A percentile compares a stretch with the other conserved stretches of the same genome.
phyloP scores from a whole-genome alignment of 768 basidiomycete genomes.

The Termitomyces sp. region DNA sequence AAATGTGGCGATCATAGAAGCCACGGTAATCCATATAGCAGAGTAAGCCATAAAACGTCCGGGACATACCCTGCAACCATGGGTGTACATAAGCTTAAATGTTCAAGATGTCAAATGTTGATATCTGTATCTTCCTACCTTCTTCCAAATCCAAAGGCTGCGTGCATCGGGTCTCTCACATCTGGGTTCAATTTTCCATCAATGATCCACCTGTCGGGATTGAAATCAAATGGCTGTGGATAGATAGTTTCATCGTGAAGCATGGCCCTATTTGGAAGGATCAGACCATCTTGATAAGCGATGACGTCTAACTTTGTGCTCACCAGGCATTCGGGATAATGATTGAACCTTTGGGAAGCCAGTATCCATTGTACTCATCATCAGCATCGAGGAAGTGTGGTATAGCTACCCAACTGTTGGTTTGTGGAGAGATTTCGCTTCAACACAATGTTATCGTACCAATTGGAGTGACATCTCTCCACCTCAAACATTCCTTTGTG shows the following conservation, averaged over 20 bases:
- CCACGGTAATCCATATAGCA: slow-evolving; percentile 27
- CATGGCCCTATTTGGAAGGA: slow-evolving; percentile 31
- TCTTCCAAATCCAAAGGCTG: slow-evolving; percentile 22
- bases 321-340: neutral
- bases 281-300: neutral
- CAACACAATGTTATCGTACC: slow-evolving; percentile 13
- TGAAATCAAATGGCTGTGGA: slow-evolving; percentile 28
- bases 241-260: slow-evolving; percentile 29
- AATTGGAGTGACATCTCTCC: slow-evolving; percentile 22
- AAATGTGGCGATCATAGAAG: slow-evolving; percentile 27
- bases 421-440: neutral
- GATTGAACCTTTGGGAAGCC: neutral
- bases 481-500: slow-evolving; percentile 30
- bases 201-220: slow-evolving; percentile 35
- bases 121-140: slow-evolving; percentile 5
- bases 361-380: slow-evolving; percentile 31
- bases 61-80: slow-evolving; percentile 25
- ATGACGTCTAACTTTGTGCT: neutral
- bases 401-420: slow-evolving; percentile 19
- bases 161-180: neutral
- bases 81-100: no score
- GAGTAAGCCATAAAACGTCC: slow-evolving; percentile 30
- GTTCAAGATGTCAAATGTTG: neutral
- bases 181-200: slow-evolving; percentile 17
- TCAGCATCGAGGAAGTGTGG: slow-evolving; percentile 28